Evolutionary conservation across 2,329 filamentous ascomycete genomes (phyloP), one percentile per base, ranked within the genome.

Genomic region (Onygenales sp.): DNA sequence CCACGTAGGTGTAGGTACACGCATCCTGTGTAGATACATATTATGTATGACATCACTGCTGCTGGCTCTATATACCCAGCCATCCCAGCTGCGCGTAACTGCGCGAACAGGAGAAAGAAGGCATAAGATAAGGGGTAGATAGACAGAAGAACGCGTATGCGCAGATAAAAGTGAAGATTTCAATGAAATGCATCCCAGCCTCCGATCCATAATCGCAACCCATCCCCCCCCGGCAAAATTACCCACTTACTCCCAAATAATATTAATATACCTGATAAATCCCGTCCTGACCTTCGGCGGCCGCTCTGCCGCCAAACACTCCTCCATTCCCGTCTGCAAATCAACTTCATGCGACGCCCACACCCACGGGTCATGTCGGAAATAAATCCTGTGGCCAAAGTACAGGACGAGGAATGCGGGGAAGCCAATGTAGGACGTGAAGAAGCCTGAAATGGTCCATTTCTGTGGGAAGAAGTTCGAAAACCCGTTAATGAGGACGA

Each of bases 401-500:
- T 81, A 84, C 48, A 84, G 59, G 2, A 69, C 54, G 10, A 79
- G 60, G 62, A 86, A 86, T 14, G 83, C 76, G 0, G 81, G 81
- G 48, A 86, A 79, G 7, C 82, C 82, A n/a, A 85, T 76, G 60
- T 86, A 86, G 0, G 80, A 75, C 0, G 82, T 83, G 59, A 85
- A 69, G 61, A 93, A 93, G 60, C 75, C 75, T 5, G 76, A 73
- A 0, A 77, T 78, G 13, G 75, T 78, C 79, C 83, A 92, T 32
- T 83, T 74, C 7, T 75, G 71, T 0, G 82, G 80, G 65, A 85
- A 85, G 65, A 92, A 91, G 11, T 86, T 79, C 38, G 83, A 79
- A 69, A 90, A 92, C 1, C 86, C 87, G 61, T 89, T 89, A 60
- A 87, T 84, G 2, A 91, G 69, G 1, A 78, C 80, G n/a, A 91